Evolutionary conservation across 805 yeast species (phyloP), one percentile per base, ranked within the genome.

Genomic region (Candida vaughaniae): DNA sequence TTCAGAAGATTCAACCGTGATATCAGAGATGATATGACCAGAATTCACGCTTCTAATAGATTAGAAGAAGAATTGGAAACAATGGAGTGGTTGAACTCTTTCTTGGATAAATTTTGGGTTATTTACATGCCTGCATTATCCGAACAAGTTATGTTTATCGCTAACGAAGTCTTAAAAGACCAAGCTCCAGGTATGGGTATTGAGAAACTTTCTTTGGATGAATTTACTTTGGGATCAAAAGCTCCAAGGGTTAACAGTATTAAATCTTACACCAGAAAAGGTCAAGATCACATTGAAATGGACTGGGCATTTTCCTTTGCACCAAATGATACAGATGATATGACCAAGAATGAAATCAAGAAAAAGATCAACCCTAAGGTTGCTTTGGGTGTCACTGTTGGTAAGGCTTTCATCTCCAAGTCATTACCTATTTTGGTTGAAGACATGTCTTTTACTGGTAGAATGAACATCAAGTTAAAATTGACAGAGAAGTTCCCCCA

Each of bases 51-150:
- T n/a, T 65, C 70, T 33, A 85, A 82, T 55, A 68, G 79, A 26
- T 63, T 85, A 43, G 85, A 80, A 40, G 71, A 75, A 32, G 75
- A 72, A 49, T 55, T 72, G 37, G 95, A 85, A 62, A 80, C 90
- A 6, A 83, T 85, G 78, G 78, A 81, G 42, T 85, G 95, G 95
- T 58, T 85, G 51, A 85, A 85, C 52, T 75, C 81, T 16, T 85
- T 85, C 52, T 60, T 85, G 55, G 80, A 80, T 29, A 85, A 85
- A 60, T 84, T 85, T 53, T 85, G 95, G 95, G 85, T 84, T 39
- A 83, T 85, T 43, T 85, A 85, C 52, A 85, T 85, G 95, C 91
- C 93, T 22, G 88, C 85, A 1, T 66, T 85, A 34, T 80, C 89
- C 5, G 87, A 83, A 47, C 80, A 78, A 61, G 95, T 85, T 16